Evolutionary conservation across 768 basidiomycete species (phyloP).

Genomic region (Suillus plorans): DNA sequence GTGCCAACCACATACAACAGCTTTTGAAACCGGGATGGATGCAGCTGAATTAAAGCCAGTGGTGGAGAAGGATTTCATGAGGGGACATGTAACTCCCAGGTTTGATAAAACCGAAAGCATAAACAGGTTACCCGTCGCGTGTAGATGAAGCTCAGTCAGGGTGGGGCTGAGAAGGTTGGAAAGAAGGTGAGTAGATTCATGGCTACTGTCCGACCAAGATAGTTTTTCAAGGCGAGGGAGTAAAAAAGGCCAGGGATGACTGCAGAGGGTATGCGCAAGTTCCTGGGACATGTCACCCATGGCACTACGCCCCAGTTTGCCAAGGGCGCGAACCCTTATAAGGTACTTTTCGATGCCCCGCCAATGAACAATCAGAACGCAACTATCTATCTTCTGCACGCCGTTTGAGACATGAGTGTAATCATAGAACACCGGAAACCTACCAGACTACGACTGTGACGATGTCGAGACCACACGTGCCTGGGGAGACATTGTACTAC

Average conservation of each 20-base stretch:
- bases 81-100: neutral
- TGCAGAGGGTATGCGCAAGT: neutral
- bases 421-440: neutral
- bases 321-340: neutral
- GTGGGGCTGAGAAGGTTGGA: neutral
- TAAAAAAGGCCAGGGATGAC: neutral
- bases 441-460: neutral
- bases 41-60: neutral
- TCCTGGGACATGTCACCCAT: neutral
- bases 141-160: neutral
- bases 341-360: neutral
- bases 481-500: neutral
- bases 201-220: neutral
- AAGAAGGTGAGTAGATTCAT: neutral
- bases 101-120: neutral
- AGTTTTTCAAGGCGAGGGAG: neutral
- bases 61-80: neutral
- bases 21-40: neutral
- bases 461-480: neutral
- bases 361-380: neutral
- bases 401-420: neutral
- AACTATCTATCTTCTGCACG: neutral
- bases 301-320: neutral
- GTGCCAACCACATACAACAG: neutral
- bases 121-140: neutral